Evolutionary conservation across 495 filamentous ascomycete species (phyloP).

Genomic region (Clavariopsis aquatica): DNA sequence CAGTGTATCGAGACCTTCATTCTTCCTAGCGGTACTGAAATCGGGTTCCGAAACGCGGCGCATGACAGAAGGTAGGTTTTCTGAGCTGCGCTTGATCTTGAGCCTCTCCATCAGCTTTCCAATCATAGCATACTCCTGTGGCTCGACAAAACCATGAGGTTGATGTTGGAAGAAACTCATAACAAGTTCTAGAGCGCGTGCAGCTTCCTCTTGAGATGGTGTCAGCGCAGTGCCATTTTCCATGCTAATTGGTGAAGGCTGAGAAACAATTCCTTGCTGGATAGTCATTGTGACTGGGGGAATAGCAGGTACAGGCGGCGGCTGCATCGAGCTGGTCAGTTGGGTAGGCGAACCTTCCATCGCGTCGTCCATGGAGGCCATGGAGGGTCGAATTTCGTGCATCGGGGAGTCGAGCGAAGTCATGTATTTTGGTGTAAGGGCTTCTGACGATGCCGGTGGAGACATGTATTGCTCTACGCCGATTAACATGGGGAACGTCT

Average conservation of each 20-base stretch:
- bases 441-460: conserved; percentile 61
- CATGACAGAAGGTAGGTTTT: conserved; percentile 54
- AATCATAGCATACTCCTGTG: conserved; percentile 81
- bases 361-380: conserved; percentile 56
- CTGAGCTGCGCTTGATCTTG: conserved; percentile 60
- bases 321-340: conserved; percentile 53
- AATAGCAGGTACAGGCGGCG: conserved; percentile 43
- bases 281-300: conserved; percentile 22
- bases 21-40: conserved; percentile 19
- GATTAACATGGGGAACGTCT: conserved; percentile 78
- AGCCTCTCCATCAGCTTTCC: conserved; percentile 86
- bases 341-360: conserved; percentile 49
- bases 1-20: conserved; percentile 18
- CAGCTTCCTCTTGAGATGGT: conserved; percentile 87
- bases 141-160: conserved; percentile 67
- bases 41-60: conserved; percentile 30
- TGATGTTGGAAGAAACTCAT: conserved; percentile 81
- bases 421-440: conserved; percentile 64
- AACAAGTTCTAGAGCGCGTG: conserved; percentile 79
- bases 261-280: conserved; percentile 12
- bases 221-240: conserved; percentile 20
- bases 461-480: conserved; percentile 69
- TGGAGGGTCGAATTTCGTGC: conserved; percentile 56
- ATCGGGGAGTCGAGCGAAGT: conserved; percentile 72
- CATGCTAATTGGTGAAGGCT: conserved; percentile 36